phyloP scores from a whole-genome alignment of 1,284 basidiomycete genomes.

The Leccinum subfulvum region DNA sequence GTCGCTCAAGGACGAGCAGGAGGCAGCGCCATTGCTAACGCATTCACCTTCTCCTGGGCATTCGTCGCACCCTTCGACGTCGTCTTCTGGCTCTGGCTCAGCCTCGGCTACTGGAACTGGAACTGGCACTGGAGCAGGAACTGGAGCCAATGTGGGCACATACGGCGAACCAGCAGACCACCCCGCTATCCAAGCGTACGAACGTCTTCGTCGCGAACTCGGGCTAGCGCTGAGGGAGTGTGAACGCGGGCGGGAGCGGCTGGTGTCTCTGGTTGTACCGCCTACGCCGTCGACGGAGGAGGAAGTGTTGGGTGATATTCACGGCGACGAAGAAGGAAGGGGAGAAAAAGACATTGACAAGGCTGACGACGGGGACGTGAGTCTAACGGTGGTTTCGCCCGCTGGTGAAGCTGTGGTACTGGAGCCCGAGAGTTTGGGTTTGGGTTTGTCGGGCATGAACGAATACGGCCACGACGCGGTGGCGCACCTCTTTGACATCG shows the following conservation, averaged over 20 bases:
- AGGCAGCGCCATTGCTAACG: background rate
- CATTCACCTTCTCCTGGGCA: conserved; percentile 21
- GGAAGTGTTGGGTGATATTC: background rate
- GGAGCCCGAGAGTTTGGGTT: background rate
- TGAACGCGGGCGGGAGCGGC: conserved; percentile 67
- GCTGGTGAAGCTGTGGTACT: conserved; percentile 8
- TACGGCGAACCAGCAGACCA: conserved; percentile 30
- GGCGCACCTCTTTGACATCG: conserved; percentile 37
- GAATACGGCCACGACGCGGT: background rate
- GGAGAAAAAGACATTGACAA: background rate
- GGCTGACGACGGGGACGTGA: background rate
- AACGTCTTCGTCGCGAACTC: conserved; percentile 68
- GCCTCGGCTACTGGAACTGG: background rate
- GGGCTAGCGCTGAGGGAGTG: conserved; percentile 74
- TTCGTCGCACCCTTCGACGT: conserved; percentile 23
- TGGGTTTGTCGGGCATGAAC: background rate
- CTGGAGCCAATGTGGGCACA: background rate
- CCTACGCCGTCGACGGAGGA: conserved; percentile 34
- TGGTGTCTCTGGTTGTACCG: conserved; percentile 57
- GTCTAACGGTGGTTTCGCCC: conserved; percentile 3
- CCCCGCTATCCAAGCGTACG: conserved; percentile 64
- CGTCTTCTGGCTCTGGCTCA: conserved; percentile 9
- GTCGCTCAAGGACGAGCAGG: conserved; percentile 44
- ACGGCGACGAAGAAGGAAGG: background rate
- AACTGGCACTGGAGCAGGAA: background rate